phyloP scores from a whole-genome alignment of 805 yeast species.

The Lipomyces yamadae region DNA sequence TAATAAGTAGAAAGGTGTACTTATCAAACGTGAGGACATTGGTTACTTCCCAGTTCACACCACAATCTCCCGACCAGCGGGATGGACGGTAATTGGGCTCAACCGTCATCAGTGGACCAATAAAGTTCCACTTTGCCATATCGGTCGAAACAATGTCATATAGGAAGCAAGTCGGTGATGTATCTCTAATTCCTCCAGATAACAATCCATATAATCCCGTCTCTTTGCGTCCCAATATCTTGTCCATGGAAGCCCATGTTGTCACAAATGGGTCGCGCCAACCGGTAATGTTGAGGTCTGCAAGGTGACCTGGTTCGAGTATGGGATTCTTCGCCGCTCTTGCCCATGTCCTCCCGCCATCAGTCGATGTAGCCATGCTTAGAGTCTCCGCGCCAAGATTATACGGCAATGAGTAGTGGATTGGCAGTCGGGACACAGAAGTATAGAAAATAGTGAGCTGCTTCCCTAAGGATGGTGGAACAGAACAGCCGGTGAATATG shows the following conservation, averaged over 20 bases:
- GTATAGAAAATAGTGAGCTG: conserved; percentile 6
- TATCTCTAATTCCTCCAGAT: conserved; percentile 11
- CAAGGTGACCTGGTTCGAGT: conserved; percentile 5
- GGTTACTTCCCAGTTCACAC: conserved; percentile 16
- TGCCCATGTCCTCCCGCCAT: conserved; percentile 13
- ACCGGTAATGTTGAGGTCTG: conserved; percentile 9
- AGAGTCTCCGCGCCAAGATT: conserved; percentile 11
- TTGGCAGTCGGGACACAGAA: conserved; percentile 12
- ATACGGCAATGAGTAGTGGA: conserved; percentile 16
- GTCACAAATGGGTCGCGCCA: conserved; percentile 18
- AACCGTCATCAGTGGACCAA: conserved; percentile 6
- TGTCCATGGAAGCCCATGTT: conserved; percentile 8
- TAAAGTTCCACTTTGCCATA: background rate
- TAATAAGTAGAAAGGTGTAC: conserved; percentile 7
- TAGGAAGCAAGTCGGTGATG: conserved; percentile 9
- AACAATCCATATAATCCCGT: conserved; percentile 3
- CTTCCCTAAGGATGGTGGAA: background rate
- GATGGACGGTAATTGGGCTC: conserved; percentile 11
- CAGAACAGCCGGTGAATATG: conserved; percentile 10
- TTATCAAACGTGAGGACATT: background rate
- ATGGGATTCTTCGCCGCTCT: conserved; percentile 6
- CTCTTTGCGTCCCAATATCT: background rate
- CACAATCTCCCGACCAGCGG: conserved; percentile 15
- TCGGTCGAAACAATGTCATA: conserved; percentile 9
- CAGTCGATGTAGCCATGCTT: conserved; percentile 11